Percentiles rank a stretch among this genome's conserved stretches.
These are phyloP conservation scores for Allium fistulosum DNA, from an alignment of 106 monocot genomes.

Conservation along the genomic window DNA sequence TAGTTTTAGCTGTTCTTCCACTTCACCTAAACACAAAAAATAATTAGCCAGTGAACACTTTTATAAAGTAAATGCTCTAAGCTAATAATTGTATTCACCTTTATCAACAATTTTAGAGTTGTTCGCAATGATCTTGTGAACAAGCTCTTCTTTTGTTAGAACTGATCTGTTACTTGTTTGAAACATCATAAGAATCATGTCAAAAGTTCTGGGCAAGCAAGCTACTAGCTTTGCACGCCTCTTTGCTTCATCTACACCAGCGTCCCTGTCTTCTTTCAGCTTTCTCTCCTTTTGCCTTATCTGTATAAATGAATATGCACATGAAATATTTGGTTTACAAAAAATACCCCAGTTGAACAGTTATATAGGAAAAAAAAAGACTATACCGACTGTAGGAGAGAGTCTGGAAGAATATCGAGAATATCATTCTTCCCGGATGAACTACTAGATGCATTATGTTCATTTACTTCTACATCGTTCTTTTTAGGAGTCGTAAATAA, in stretches of 20 bases:
- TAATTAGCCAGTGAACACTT: background rate
- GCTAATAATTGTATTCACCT: slow-evolving; percentile 30
- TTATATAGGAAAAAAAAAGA: background rate
- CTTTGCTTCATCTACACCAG: slow-evolving; percentile 30
- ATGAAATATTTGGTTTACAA: too few relatives aligned
- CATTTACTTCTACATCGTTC: slow-evolving; percentile 13
- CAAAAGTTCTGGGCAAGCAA: slow-evolving; percentile 64
- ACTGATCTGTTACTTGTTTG: slow-evolving; percentile 52
- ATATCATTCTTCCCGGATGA: slow-evolving; percentile 16
- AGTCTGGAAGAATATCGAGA: slow-evolving; percentile 62
- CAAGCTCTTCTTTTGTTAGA: slow-evolving; percentile 78
- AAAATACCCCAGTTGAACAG: too few relatives aligned
- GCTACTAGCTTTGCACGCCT: slow-evolving; percentile 52
- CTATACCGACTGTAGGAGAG: slow-evolving; percentile 66
- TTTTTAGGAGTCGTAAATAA: slow-evolving; percentile 55
- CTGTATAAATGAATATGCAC: slow-evolving; percentile 12
- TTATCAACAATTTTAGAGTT: slow-evolving; percentile 60
- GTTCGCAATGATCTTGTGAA: slow-evolving; percentile 67
- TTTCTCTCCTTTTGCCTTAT: slow-evolving; percentile 69
- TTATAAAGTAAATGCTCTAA: background rate
- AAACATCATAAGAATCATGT: slow-evolving; percentile 64
- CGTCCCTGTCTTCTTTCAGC: slow-evolving; percentile 44
- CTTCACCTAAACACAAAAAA: slow-evolving; percentile 44
- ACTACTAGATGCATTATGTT: slow-evolving; percentile 9
- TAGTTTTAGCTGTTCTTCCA: slow-evolving; percentile 70